phyloP scores from a whole-genome alignment of 495 filamentous ascomycete species.

The Aspergillus wentii region DNA sequence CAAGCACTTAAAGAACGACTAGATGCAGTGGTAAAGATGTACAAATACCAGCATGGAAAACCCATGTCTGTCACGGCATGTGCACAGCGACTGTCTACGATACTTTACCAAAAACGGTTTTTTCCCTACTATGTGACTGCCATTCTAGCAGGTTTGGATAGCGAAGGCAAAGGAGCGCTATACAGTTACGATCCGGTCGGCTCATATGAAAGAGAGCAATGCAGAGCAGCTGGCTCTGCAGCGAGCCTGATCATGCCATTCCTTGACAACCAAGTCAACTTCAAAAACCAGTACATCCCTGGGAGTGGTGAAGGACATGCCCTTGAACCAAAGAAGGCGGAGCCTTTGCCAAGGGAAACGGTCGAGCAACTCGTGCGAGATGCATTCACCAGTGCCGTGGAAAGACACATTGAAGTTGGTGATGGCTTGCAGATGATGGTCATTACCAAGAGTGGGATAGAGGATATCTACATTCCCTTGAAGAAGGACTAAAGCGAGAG shows the following conservation, averaged over 20 bases:
- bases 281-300: constrained; percentile 96
- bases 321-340: constrained; percentile 57
- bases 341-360: constrained; percentile 60
- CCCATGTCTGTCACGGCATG: constrained; percentile 88
- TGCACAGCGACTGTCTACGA: constrained; percentile 86
- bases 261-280: constrained; percentile 98
- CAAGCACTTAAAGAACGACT: constrained; percentile 84
- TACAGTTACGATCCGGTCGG: constrained; percentile 98
- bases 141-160: constrained; percentile 89
- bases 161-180: constrained; percentile 88
- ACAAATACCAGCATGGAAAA: constrained; percentile 91
- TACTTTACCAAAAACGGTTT: constrained; percentile 94
- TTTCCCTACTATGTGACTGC: constrained; percentile 97
- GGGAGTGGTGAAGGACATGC: constrained; percentile 81
- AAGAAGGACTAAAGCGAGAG: constrained; percentile 90
- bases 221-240: constrained; percentile 91
- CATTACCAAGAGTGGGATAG: constrained; percentile 79
- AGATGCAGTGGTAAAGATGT: constrained; percentile 92
- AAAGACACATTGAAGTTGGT: constrained; percentile 98
- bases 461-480: constrained; percentile 76
- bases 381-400: constrained; percentile 95
- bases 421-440: constrained; percentile 95
- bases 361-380: constrained; percentile 89
- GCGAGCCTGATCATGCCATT: constrained; percentile 98
- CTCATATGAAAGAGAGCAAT: constrained; percentile 93